Base-by-base conservation (phyloP, 2,329 filamentous ascomycete genomes). In the Aplosporella prunicola region DNA sequence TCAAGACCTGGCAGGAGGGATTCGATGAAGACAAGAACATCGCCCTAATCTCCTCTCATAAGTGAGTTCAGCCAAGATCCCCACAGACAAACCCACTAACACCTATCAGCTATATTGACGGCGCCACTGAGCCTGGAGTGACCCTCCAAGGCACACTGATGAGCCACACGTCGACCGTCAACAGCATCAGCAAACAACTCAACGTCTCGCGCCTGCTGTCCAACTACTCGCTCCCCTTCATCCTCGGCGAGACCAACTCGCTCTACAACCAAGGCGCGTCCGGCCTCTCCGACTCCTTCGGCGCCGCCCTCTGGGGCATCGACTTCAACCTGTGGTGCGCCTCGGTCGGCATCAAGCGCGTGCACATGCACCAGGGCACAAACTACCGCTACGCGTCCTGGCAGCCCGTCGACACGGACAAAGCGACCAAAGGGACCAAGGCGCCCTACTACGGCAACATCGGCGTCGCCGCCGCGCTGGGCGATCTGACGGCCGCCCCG, bases 351-450 rank as follows among this genome's bases (percentile, higher is more conserved):
- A 71, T 80, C 55, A 59, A 60, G 29, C 67, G 76, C 14, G 65
- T 75, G 2, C 73, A 79, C 50, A 74, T 80, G 71, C 77, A 81
- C 54, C 69, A 72, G 60, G 76, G 76, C 9, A 77, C 72, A 10
- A 67, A 78, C 51, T 80, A 75, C 50, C 65, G 75, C 6, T 80
- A 80, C 50, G 64, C 64, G 42, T 60, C 65, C 31, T 80, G 76
- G 76, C 76, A 80, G 48, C 74, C 76, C 0, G 47, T 78, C 29
- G 48, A 58, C 4, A 78, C 74, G 1, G 51, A 59, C 32, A 61
- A 62, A 10, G 67, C 68, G 0, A 57, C 60, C 6, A 60, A 65
- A 2, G 76, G 74, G 10, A 80, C 75, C 14, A 78, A 77, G 49
- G 60, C 76, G 0, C 75, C 76, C 0, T 82, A 78, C 52, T 80